phyloP scores from a whole-genome alignment of 306 rosid species.

The Hylodesmum podocarpum region DNA sequence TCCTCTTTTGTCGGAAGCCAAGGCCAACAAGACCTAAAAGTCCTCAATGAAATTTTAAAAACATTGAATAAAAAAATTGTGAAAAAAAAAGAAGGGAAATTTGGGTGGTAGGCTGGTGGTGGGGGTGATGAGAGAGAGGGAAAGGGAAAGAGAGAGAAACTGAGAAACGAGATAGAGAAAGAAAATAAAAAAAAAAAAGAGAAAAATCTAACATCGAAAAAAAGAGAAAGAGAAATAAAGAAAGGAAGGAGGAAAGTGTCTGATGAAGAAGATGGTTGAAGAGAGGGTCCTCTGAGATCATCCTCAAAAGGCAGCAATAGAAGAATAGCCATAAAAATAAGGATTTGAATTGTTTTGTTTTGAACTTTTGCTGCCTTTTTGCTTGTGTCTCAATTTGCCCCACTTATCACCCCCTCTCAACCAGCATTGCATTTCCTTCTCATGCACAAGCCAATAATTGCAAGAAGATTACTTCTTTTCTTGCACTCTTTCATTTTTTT shows the following conservation, averaged over 20 bases:
- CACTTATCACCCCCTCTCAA: constrained; percentile 23
- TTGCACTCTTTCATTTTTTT: constrained; percentile 31
- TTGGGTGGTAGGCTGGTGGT: constrained; percentile 49
- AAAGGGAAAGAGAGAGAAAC: constrained; percentile 21
- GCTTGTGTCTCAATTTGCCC: constrained; percentile 50
- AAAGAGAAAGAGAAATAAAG: constrained; percentile 15
- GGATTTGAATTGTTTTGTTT: constrained; percentile 29
- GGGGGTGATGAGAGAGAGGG: constrained; percentile 56
- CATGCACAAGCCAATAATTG: not conserved
- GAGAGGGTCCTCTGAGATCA: constrained; percentile 88
- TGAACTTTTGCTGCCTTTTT: constrained; percentile 76
- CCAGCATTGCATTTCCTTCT: constrained; percentile 18
- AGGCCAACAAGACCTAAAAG: not conserved
- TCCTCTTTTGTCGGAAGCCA: constrained; percentile 19
- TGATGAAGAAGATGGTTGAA: constrained; percentile 67
- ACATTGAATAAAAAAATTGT: not conserved
- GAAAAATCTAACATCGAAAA: constrained; percentile 19
- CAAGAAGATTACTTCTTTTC: constrained; percentile 29
- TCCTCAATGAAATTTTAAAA: not conserved
- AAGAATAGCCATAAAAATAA: not conserved
- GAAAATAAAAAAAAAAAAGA: not conserved
- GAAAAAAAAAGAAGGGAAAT: not conserved
- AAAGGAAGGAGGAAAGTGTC: constrained; percentile 21
- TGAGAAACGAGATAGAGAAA: constrained; percentile 15
- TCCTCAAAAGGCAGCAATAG: constrained; percentile 75